Percentiles rank a stretch among this genome's conserved stretches.
phyloP scores from a whole-genome alignment of 2,329 filamentous ascomycete genomes.

The Colletotrichum lentis region DNA sequence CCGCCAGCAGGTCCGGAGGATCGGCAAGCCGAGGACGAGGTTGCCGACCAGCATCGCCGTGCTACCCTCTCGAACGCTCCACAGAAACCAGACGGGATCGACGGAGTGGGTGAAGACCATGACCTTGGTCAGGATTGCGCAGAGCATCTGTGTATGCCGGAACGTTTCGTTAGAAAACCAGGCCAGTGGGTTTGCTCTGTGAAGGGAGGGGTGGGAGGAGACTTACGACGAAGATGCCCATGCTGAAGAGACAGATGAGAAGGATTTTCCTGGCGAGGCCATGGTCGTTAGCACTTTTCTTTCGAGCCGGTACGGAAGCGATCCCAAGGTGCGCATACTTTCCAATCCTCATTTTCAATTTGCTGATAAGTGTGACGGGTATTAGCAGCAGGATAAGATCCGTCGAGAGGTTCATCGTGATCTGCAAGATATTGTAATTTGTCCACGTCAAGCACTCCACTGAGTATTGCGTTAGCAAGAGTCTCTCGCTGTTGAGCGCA shows the following conservation, averaged over 20 bases:
- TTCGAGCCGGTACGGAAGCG: background rate
- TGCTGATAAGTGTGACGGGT: conserved; percentile 26
- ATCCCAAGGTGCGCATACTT: conserved; percentile 7
- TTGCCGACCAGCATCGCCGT: conserved; percentile 36
- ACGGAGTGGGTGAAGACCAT: conserved; percentile 21
- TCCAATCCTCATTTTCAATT: conserved; percentile 24
- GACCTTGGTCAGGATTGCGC: conserved; percentile 27
- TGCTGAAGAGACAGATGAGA: conserved; percentile 29
- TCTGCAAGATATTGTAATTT: conserved; percentile 31
- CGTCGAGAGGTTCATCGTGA: conserved; percentile 35
- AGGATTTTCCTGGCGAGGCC: conserved; percentile 14
- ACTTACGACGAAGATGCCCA: conserved; percentile 34
- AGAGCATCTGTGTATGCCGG: conserved; percentile 17
- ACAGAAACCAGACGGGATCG: conserved; percentile 32
- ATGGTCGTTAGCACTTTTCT: background rate
- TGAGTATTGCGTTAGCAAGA: conserved; percentile 4
- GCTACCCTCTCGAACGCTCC: conserved; percentile 32
- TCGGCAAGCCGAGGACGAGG: conserved; percentile 31
- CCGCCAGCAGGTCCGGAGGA: conserved; percentile 16
- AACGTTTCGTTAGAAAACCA: background rate
- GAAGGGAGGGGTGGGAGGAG: too few relatives aligned
- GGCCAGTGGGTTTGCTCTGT: too few relatives aligned
- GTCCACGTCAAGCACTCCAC: conserved; percentile 32
- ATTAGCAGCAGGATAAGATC: conserved; percentile 28
- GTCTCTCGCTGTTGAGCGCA: too few relatives aligned